Evolutionary conservation across 2,329 filamentous ascomycete species (phyloP).

Genomic region (Microcyclospora tardicrescens): DNA sequence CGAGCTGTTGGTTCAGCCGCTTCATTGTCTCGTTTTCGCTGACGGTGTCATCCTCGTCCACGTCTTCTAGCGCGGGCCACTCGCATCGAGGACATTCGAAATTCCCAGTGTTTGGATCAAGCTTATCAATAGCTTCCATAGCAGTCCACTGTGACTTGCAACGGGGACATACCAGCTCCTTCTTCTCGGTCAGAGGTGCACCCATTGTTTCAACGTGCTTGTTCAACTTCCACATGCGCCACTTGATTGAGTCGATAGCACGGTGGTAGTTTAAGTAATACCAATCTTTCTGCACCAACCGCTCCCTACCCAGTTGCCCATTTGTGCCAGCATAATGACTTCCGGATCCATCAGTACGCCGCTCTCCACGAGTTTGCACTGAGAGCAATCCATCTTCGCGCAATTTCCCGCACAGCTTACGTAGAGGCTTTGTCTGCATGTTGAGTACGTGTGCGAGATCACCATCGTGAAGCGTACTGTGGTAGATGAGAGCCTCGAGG

Average conservation of each 20-base stretch:
- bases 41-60: conserved; percentile 50
- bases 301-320: conserved; percentile 18
- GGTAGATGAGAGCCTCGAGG: conserved; percentile 64
- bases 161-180: conserved; percentile 73
- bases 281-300: conserved; percentile 55
- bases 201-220: conserved; percentile 78
- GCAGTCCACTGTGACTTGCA: conserved; percentile 81
- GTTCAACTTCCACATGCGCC: conserved; percentile 75
- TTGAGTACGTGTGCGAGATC: conserved; percentile 78
- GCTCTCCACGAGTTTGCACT: conserved; percentile 46
- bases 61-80: conserved; percentile 40
- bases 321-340: conserved; percentile 10
- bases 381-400: conserved; percentile 75
- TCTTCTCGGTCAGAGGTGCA: conserved; percentile 66
- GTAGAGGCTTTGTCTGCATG: conserved; percentile 83
- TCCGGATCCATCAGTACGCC: conserved; percentile 20
- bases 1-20: conserved; percentile 64
- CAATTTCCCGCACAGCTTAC: conserved; percentile 75
- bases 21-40: conserved; percentile 50
- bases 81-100: conserved; percentile 78
- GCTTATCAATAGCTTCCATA: conserved; percentile 73
- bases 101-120: conserved; percentile 39
- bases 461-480: conserved; percentile 65
- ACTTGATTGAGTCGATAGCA: conserved; percentile 93
- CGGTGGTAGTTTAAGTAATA: conserved; percentile 95